Conservation (phyloP, 202 grass and related monocot species). For the Bolboschoenoplectus hybrid region DNA sequence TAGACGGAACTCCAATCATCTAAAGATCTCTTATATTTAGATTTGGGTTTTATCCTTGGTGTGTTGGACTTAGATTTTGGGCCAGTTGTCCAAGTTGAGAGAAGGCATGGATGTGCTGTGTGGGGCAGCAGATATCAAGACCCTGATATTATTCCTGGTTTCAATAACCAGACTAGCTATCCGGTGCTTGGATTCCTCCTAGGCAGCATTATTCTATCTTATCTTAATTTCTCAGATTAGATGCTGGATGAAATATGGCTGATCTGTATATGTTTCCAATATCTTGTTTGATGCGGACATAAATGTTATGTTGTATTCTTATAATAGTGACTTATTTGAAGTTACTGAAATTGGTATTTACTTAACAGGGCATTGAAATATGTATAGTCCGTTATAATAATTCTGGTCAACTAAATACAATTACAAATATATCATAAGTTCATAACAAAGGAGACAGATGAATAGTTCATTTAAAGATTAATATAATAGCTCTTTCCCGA, state of each 20-base stretch:
- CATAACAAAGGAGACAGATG: too few species aligned
- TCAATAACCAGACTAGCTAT: neutral
- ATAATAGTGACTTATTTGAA: too few species aligned
- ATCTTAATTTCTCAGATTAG: neutral
- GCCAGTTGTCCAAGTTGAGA: neutral
- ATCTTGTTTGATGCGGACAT: neutral
- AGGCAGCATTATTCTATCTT: neutral
- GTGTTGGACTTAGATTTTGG: too few species aligned
- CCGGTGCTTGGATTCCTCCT: neutral
- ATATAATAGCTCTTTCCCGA: too few species aligned
- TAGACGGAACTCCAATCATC: neutral
- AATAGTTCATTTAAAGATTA: too few species aligned
- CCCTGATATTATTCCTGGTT: neutral
- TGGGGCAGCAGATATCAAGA: neutral
- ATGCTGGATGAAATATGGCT: neutral
- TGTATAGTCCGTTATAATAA: too few species aligned
- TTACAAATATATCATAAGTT: too few species aligned
- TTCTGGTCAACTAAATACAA: too few species aligned
- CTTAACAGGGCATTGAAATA: too few species aligned
- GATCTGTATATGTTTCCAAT: neutral
- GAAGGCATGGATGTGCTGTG: neutral
- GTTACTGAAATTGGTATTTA: too few species aligned
- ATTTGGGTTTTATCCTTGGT: neutral
- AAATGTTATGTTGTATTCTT: neutral
- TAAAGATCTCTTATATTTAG: neutral